These are phyloP conservation scores for Cladophialophora yegresii DNA, from an alignment of 2,329 filamentous ascomycete genomes.

Conservation along the genomic window DNA sequence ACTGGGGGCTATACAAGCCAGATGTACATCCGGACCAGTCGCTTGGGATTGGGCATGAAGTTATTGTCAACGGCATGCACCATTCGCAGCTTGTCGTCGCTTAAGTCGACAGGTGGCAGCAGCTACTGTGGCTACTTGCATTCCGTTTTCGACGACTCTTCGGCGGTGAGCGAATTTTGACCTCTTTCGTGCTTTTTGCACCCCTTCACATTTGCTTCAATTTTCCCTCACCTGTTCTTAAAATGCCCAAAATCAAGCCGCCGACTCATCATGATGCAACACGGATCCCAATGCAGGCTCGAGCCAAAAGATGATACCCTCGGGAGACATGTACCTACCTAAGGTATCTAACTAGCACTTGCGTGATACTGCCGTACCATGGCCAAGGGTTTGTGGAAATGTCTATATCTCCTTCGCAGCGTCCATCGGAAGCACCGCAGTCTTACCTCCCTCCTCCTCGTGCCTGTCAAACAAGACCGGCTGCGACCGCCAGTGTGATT, in stretches of 20 bases:
- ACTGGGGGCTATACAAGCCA: conserved; percentile 1
- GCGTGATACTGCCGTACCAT: background rate
- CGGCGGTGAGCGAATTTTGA: conserved; percentile 3
- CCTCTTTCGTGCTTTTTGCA: background rate
- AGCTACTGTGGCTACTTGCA: conserved; percentile 10
- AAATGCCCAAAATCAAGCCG: background rate
- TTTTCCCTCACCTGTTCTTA: background rate
- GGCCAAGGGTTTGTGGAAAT: background rate
- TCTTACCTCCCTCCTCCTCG: background rate
- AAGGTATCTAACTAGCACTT: background rate
- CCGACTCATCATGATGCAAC: background rate
- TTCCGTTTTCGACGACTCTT: background rate
- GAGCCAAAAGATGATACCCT: background rate
- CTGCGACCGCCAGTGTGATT: conserved; percentile 1
- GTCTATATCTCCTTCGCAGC: conserved; percentile 9
- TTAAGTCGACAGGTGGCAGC: conserved; percentile 6
- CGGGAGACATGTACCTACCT: conserved; percentile 9
- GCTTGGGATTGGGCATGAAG: conserved; percentile 25
- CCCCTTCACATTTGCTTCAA: background rate
- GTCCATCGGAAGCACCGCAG: conserved; percentile 7
- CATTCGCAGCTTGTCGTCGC: conserved; percentile 9
- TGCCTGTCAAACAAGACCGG: conserved; percentile 7
- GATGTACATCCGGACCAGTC: conserved; percentile 21
- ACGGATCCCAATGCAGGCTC: background rate
- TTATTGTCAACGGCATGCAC: background rate